Evolutionary conservation across 306 rosid genomes (phyloP).

Genomic region (Vicia faba): DNA sequence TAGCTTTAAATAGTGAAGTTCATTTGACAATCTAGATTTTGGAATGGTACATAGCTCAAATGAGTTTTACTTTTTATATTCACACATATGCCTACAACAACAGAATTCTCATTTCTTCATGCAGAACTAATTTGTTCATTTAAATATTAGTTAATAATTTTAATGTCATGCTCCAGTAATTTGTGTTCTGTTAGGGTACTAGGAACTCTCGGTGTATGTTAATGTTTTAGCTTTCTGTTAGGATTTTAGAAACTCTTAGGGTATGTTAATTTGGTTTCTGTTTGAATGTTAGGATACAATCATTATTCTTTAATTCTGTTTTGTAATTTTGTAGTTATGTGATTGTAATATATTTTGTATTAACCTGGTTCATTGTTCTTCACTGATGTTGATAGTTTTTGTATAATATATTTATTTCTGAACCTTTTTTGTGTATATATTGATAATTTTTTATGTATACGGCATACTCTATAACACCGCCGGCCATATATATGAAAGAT

Average conservation of each 20-base stretch:
- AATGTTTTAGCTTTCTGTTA: constrained; percentile 12
- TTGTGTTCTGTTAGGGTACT: constrained; percentile 1
- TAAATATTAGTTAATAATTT: background rate
- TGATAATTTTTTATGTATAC: background rate
- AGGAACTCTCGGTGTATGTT: background rate
- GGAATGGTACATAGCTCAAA: background rate
- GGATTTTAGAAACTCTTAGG: background rate
- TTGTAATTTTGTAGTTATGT: too few species aligned
- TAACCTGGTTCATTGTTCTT: background rate
- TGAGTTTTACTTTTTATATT: constrained; percentile 22
- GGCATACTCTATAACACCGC: background rate
- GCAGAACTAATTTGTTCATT: constrained; percentile 7
- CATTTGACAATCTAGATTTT: background rate
- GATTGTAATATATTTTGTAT: background rate
- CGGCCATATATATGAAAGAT: background rate
- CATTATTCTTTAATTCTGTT: too few species aligned
- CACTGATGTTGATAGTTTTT: background rate
- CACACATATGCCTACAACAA: constrained; percentile 8
- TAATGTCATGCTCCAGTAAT: background rate
- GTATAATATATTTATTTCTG: background rate
- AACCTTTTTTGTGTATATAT: background rate
- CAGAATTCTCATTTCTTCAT: background rate
- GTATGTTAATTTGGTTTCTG: background rate
- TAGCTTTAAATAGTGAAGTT: constrained; percentile 8
- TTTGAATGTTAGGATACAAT: too few species aligned